Conservation (phyloP, 2,329 filamentous ascomycete species). For the Macrophomina tecta region DNA sequence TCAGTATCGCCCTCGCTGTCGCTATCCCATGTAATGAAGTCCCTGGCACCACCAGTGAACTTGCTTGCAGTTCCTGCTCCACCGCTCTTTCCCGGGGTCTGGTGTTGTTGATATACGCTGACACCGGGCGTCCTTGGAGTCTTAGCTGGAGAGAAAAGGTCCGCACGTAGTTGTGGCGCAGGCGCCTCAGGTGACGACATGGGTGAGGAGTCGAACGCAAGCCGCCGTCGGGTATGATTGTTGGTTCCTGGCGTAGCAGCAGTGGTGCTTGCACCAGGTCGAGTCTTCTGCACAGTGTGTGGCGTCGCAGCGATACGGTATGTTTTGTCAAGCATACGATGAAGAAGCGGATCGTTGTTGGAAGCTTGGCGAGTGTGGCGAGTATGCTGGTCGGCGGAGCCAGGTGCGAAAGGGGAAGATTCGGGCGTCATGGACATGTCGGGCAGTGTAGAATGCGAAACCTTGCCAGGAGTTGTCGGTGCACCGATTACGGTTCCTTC, state of each 20-base stretch:
- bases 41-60: constrained; percentile 8
- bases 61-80: constrained; percentile 4
- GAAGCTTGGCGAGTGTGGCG: constrained; percentile 45
- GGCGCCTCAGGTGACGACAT: constrained; percentile 70
- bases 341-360: constrained; percentile 78
- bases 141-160: constrained; percentile 44
- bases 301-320: constrained; percentile 94
- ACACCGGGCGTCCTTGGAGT: constrained; percentile 77
- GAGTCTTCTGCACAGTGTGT: constrained; percentile 60
- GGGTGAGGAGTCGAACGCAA: constrained; percentile 51
- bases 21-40: constrained; percentile 66
- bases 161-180: constrained; percentile 81
- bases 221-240: constrained; percentile 32
- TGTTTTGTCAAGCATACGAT: constrained; percentile 92
- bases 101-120: constrained; percentile 64
- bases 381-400: constrained; percentile 45
- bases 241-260: constrained; percentile 83
- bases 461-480: constrained; percentile 45
- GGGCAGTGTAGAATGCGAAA: constrained; percentile 42
- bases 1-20: constrained; percentile 65
- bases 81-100: constrained; percentile 8
- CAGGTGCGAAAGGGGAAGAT: constrained; percentile 60
- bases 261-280: constrained; percentile 8
- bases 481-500: constrained; percentile 33
- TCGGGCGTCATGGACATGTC: constrained; percentile 50